phyloP scores from a whole-genome alignment of 2,329 filamentous ascomycete species.

The Sarocladium kiliense region DNA sequence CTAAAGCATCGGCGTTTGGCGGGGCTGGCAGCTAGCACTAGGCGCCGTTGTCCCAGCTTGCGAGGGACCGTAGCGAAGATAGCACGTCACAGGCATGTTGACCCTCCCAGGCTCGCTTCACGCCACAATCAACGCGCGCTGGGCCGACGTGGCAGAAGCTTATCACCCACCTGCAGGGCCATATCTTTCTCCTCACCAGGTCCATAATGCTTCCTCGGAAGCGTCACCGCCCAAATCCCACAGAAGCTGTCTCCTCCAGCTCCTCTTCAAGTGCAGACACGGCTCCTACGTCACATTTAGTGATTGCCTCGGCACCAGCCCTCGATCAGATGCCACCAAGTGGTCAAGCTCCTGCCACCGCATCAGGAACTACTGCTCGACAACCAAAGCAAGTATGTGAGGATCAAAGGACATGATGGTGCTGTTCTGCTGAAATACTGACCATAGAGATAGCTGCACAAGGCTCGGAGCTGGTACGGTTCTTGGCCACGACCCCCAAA shows the following conservation, averaged over 20 bases:
- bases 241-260: neutral
- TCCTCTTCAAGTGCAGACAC: neutral
- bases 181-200: neutral
- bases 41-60: neutral
- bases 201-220: constrained; percentile 13
- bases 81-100: constrained; percentile 1
- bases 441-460: constrained; percentile 49
- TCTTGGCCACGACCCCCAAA: constrained; percentile 54
- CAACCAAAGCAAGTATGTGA: constrained; percentile 7
- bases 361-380: neutral
- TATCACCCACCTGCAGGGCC: neutral
- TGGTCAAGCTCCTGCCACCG: neutral
- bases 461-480: constrained; percentile 57
- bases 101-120: neutral
- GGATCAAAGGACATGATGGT: too few relatives aligned
- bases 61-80: neutral
- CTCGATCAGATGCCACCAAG: constrained; percentile 1
- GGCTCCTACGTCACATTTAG: neutral
- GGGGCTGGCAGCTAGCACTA: neutral
- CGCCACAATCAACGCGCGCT: constrained; percentile 2
- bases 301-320: constrained; percentile 1
- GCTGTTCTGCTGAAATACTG: too few relatives aligned
- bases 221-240: constrained; percentile 11
- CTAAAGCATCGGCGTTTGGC: neutral
- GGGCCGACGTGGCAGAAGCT: constrained; percentile 1